Percentiles rank a stretch among this genome's conserved stretches.
phyloP scores from a whole-genome alignment of 2,329 filamentous ascomycete species.

The Verticillium nonalfalfae region DNA sequence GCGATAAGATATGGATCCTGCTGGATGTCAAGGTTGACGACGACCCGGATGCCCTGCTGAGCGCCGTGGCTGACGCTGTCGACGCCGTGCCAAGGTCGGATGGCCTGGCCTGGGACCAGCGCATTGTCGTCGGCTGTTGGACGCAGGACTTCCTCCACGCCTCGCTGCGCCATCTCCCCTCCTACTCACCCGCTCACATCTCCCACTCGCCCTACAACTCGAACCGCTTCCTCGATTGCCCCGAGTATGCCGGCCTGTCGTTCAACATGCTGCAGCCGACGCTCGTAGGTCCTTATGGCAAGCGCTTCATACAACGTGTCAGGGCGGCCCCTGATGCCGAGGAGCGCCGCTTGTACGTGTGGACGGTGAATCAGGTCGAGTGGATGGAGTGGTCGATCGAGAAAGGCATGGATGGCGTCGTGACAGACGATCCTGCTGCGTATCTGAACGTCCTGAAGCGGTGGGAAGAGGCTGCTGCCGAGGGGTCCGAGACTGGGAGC shows the following conservation, averaged over 20 bases:
- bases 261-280: conserved; percentile 72
- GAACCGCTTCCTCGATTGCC: conserved; percentile 53
- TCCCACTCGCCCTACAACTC: conserved; percentile 63
- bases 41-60: conserved; percentile 63
- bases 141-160: conserved; percentile 60
- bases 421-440: conserved; percentile 74
- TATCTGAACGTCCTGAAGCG: conserved; percentile 53
- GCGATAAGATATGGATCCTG: conserved; percentile 68
- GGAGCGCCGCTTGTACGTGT: conserved; percentile 61
- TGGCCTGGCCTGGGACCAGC: conserved; percentile 58
- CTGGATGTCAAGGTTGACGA: conserved; percentile 87
- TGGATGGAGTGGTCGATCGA: conserved; percentile 79
- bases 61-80: conserved; percentile 59
- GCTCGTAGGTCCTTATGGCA: conserved; percentile 63
- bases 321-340: conserved; percentile 27
- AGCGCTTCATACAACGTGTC: conserved; percentile 58
- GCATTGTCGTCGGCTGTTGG: conserved; percentile 81
- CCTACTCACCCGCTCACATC: conserved; percentile 61
- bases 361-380: conserved; percentile 78
- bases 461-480: not conserved
- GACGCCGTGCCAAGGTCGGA: conserved; percentile 36
- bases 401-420: conserved; percentile 65
- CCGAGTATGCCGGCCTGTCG: conserved; percentile 52
- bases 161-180: conserved; percentile 54
- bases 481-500: not conserved